Evolutionary conservation across 2,329 filamentous ascomycete species (phyloP).

Genomic region (Penicillium palitans): DNA sequence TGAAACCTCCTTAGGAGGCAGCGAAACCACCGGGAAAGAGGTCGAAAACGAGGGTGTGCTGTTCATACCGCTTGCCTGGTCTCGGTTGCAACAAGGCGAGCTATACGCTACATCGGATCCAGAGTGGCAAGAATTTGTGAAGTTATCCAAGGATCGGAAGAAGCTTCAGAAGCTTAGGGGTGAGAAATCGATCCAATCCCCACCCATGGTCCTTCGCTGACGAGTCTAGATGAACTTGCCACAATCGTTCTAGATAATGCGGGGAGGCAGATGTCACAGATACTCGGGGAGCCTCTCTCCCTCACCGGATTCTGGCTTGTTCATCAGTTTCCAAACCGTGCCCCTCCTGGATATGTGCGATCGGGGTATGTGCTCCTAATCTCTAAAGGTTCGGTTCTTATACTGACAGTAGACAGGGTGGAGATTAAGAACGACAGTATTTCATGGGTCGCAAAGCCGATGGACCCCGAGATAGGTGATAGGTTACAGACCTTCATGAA

Average conservation of each 20-base stretch:
- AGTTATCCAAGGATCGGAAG: constrained; percentile 56
- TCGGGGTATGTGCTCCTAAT: constrained; percentile 54
- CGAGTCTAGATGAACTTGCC: constrained; percentile 49
- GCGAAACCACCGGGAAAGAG: constrained; percentile 15
- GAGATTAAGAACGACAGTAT: constrained; percentile 29
- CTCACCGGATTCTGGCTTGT: constrained; percentile 61
- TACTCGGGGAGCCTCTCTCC: constrained; percentile 52
- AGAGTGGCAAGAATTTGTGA: constrained; percentile 63
- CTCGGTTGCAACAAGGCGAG: constrained; percentile 34
- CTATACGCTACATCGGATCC: constrained; percentile 50
- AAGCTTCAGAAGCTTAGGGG: constrained; percentile 52
- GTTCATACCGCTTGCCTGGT: constrained; percentile 64
- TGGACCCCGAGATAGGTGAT: constrained; percentile 35
- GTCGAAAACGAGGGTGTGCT: constrained; percentile 48
- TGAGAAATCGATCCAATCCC: constrained; percentile 13
- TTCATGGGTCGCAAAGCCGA: constrained; percentile 30
- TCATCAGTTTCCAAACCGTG: constrained; percentile 58
- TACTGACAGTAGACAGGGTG: constrained; percentile 27
- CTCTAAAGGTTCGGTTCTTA: background rate
- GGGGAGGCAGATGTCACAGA: constrained; percentile 43
- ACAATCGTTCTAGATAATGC: constrained; percentile 47
- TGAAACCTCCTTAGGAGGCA: constrained; percentile 1
- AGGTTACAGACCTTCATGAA: constrained; percentile 31
- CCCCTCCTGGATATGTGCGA: constrained; percentile 61
- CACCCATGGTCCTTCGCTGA: constrained; percentile 8